A percentile compares a stretch with the other conserved stretches of the same genome.
Evolutionary conservation across 139 green algal species (phyloP).

Genomic region (Chlorella sp.): DNA sequence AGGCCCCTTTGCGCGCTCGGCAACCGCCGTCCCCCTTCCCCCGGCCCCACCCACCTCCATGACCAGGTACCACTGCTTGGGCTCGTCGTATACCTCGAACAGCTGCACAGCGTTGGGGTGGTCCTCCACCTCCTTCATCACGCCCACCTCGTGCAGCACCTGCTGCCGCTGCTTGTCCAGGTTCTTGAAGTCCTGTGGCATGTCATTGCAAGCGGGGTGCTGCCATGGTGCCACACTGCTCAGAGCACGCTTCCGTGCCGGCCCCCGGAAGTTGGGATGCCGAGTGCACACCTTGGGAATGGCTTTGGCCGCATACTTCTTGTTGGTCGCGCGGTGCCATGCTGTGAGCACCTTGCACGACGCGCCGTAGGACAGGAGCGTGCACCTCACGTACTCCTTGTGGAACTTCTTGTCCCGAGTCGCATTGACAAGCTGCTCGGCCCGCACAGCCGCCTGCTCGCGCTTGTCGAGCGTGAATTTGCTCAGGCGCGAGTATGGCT

Average conservation of each 20-base stretch:
- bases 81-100: slow-evolving; percentile 42
- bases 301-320: slow-evolving; percentile 38
- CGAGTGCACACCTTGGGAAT: slow-evolving; percentile 35
- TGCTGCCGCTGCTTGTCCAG: not conserved
- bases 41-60: slow-evolving; percentile 40
- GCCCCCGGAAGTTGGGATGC: too few relatives aligned
- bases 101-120: slow-evolving; percentile 46
- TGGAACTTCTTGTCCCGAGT: slow-evolving; percentile 10
- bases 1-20: too few relatives aligned
- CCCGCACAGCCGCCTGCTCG: not conserved
- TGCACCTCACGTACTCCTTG: not conserved
- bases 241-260: too few relatives aligned
- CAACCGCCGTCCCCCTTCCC: too few relatives aligned
- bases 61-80: slow-evolving; percentile 42
- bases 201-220: not conserved
- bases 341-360: slow-evolving; percentile 33
- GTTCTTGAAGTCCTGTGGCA: not conserved
- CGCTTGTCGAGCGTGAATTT: not conserved
- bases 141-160: slow-evolving; percentile 42
- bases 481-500: not conserved
- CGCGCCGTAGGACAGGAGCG: slow-evolving; percentile 25
- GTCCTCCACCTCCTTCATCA: slow-evolving; percentile 36
- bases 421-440: slow-evolving; percentile 10
- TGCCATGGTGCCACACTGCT: too few relatives aligned
- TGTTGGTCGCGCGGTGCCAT: not conserved